Evolutionary conservation across 1,284 basidiomycete species (phyloP).

Genomic region (Mycena sp.): DNA sequence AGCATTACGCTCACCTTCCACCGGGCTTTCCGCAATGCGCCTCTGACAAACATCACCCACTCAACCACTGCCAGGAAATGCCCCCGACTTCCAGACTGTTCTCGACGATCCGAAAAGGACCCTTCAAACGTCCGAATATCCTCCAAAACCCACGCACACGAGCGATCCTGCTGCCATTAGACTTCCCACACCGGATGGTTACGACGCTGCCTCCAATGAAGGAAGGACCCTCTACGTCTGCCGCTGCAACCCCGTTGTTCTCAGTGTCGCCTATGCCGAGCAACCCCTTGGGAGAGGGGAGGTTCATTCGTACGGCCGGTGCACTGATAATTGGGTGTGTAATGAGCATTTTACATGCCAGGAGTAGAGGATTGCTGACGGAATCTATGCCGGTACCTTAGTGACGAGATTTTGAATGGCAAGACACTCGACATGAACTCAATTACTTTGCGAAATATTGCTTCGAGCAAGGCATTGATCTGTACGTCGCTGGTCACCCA

Average conservation of each 20-base stretch:
- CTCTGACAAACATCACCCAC: slow-evolving; percentile 1
- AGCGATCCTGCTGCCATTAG: not conserved
- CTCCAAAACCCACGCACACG: slow-evolving; percentile 15
- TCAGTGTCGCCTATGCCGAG: slow-evolving; percentile 62
- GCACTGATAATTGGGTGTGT: slow-evolving; percentile 80
- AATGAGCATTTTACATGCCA: not conserved
- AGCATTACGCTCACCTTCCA: not conserved
- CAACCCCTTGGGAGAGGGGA: slow-evolving; percentile 74
- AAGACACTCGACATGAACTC: slow-evolving; percentile 92
- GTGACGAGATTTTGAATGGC: slow-evolving; percentile 87
- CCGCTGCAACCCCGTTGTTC: slow-evolving; percentile 43
- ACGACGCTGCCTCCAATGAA: slow-evolving; percentile 41
- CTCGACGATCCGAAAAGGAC: slow-evolving; percentile 1
- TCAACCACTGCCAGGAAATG: not conserved
- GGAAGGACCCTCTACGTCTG: not conserved
- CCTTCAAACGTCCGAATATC: not conserved
- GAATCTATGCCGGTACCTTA: slow-evolving; percentile 66
- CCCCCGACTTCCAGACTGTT: slow-evolving; percentile 3
- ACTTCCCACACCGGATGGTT: slow-evolving; percentile 3
- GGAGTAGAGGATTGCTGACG: not conserved
- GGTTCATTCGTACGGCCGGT: slow-evolving; percentile 75
- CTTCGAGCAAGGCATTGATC: slow-evolving; percentile 87
- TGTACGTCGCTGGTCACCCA: slow-evolving; percentile 61
- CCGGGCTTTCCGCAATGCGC: slow-evolving; percentile 15
- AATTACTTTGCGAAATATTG: slow-evolving; percentile 85